These are phyloP conservation scores for Calocybe cyanea DNA, from an alignment of 768 basidiomycete species.

Conservation along the genomic window DNA sequence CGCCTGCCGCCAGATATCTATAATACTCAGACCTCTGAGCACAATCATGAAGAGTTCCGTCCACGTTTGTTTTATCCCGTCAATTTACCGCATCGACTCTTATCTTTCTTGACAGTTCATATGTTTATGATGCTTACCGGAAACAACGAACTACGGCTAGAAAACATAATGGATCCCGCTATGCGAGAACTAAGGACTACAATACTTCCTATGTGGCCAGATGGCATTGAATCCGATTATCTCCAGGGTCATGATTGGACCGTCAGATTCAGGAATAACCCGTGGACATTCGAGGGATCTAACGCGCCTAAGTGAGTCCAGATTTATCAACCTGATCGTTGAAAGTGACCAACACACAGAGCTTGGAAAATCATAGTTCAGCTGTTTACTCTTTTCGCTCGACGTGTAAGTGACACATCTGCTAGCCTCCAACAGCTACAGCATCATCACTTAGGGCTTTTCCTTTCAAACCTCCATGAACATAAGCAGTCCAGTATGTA, in stretches of 20 bases:
- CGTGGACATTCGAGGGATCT: slow-evolving; percentile 60
- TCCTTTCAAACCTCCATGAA: slow-evolving; percentile 64
- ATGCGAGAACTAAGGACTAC: slow-evolving; percentile 55
- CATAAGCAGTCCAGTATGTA: slow-evolving; percentile 47
- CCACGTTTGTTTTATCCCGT: slow-evolving; percentile 25
- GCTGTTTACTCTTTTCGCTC: slow-evolving; percentile 57
- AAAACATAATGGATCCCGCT: slow-evolving; percentile 45
- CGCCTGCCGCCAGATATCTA: slow-evolving; percentile 6
- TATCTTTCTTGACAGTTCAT: slow-evolving; percentile 48
- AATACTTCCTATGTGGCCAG: slow-evolving; percentile 63
- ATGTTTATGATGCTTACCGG: slow-evolving; percentile 69
- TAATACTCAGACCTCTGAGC: slow-evolving; percentile 9
- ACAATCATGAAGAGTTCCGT: slow-evolving; percentile 21
- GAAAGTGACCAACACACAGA: slow-evolving; percentile 27
- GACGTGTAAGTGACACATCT: slow-evolving; percentile 39
- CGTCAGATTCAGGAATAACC: slow-evolving; percentile 61
- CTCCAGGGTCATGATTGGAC: slow-evolving; percentile 47
- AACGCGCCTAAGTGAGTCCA: slow-evolving; percentile 48
- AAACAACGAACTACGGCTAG: slow-evolving; percentile 59
- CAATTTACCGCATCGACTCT: slow-evolving; percentile 4
- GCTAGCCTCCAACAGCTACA: slow-evolving; percentile 6
- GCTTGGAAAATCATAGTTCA: slow-evolving; percentile 58
- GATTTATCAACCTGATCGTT: not conserved
- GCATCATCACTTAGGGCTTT: slow-evolving; percentile 50
- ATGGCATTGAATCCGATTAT: slow-evolving; percentile 52